Evolutionary conservation across 2,329 filamentous ascomycete genomes (phyloP).

Genomic region (Daldinia sp.): DNA sequence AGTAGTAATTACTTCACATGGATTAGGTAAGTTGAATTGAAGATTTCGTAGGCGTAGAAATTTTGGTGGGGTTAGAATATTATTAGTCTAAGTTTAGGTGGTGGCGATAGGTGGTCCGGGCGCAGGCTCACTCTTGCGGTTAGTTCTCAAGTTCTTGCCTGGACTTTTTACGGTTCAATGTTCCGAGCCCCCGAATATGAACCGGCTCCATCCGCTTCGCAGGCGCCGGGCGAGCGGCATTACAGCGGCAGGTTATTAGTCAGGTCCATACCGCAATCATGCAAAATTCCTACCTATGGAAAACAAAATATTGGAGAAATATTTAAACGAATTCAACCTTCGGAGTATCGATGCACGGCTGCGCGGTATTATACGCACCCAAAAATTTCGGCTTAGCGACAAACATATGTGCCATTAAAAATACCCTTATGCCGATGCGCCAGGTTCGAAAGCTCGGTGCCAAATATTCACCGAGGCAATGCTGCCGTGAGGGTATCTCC

Average conservation of each 20-base stretch:
- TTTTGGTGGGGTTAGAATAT: conserved; percentile 43
- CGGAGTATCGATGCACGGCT: neutral
- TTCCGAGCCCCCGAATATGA: conserved; percentile 36
- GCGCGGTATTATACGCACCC: neutral
- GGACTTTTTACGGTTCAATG: conserved; percentile 26
- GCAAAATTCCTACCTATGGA: neutral
- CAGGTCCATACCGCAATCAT: conserved; percentile 8
- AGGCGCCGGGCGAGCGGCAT: conserved; percentile 35
- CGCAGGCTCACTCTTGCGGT: neutral
- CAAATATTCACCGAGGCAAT: conserved; percentile 41
- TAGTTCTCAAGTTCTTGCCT: no score
- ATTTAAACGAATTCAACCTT: neutral
- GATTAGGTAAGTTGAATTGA: conserved; percentile 26
- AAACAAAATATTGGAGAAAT: neutral
- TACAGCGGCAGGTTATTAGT: conserved; percentile 5
- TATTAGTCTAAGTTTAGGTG: conserved; percentile 4
- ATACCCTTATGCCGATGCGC: conserved; percentile 29
- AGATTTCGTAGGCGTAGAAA: conserved; percentile 35
- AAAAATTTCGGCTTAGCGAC: neutral
- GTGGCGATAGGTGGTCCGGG: neutral
- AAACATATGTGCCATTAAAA: conserved; percentile 11
- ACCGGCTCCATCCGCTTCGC: conserved; percentile 25
- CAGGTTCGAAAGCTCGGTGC: conserved; percentile 17
- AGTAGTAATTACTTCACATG: conserved; percentile 1
- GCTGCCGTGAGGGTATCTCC: conserved; percentile 15